Evolutionary conservation across 192 early-diverging fungal genomes (phyloP).

Genomic region (Oehlia diaphana): DNA sequence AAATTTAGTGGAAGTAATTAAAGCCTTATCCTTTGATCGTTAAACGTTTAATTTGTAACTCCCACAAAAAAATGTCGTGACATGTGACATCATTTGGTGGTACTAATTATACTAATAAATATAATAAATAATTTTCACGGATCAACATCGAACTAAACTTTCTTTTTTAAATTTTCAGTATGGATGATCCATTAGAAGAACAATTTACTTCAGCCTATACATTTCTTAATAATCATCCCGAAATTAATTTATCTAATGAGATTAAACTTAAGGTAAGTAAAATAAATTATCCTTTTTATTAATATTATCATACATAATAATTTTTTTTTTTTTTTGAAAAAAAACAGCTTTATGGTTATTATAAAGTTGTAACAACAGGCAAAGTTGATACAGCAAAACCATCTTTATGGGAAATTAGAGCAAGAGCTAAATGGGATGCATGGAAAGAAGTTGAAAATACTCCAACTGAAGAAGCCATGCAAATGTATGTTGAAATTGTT

Average conservation of each 20-base stretch:
- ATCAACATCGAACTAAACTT: background rate
- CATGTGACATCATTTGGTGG: no score
- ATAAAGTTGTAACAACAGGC: background rate
- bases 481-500: constrained; percentile 10
- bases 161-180: background rate
- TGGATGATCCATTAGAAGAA: background rate
- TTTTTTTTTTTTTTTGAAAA: background rate
- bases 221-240: background rate
- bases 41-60: no score
- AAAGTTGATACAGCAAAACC: background rate
- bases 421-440: constrained; percentile 46
- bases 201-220: background rate
- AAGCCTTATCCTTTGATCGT: no score
- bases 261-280: background rate
- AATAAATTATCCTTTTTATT: background rate
- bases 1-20: no score
- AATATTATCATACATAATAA: background rate
- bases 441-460: constrained; percentile 40
- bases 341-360: background rate
- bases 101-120: no score
- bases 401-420: constrained; percentile 26
- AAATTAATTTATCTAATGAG: background rate
- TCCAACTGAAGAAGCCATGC: constrained; percentile 26
- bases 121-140: no score
- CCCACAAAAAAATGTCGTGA: no score